Evolutionary conservation across 768 basidiomycete species (phyloP).

Genomic region (Collybiopsis luxurians): DNA sequence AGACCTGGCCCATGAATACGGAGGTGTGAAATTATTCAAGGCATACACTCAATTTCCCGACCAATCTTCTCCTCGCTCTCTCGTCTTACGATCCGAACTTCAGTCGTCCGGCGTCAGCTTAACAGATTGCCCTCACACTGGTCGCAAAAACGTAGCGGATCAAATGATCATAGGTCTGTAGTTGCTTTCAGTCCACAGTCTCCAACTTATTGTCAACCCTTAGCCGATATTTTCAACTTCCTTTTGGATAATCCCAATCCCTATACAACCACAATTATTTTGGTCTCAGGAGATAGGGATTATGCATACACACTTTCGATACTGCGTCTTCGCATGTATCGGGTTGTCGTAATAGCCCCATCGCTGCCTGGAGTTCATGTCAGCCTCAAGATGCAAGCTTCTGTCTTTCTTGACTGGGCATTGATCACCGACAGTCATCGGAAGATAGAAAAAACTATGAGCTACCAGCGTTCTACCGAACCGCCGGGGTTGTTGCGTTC

Average conservation of each 20-base stretch:
- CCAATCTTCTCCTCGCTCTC: conserved; percentile 27
- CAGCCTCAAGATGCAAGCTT: conserved; percentile 54
- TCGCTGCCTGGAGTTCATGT: conserved; percentile 29
- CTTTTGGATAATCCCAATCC: conserved; percentile 58
- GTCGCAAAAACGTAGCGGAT: conserved; percentile 40
- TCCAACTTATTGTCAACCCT: background rate
- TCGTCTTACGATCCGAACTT: conserved; percentile 40
- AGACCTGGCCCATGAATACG: conserved; percentile 46
- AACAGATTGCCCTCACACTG: conserved; percentile 34
- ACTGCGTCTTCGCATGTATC: conserved; percentile 51
- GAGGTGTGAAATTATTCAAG: conserved; percentile 49
- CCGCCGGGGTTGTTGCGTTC: background rate
- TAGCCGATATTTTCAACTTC: conserved; percentile 67
- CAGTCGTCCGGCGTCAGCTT: conserved; percentile 47
- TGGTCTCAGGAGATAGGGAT: conserved; percentile 68
- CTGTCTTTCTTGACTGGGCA: conserved; percentile 50
- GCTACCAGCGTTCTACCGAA: background rate
- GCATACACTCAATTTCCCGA: conserved; percentile 53
- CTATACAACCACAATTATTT: conserved; percentile 55
- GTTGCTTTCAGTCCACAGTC: background rate
- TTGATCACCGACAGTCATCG: conserved; percentile 29
- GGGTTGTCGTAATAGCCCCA: conserved; percentile 47
- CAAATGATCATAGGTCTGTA: conserved; percentile 41
- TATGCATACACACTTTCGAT: conserved; percentile 60
- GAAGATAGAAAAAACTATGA: conserved; percentile 8